Base-by-base conservation (phyloP, 805 yeast species). In the Komagataella kurtzmanii region DNA sequence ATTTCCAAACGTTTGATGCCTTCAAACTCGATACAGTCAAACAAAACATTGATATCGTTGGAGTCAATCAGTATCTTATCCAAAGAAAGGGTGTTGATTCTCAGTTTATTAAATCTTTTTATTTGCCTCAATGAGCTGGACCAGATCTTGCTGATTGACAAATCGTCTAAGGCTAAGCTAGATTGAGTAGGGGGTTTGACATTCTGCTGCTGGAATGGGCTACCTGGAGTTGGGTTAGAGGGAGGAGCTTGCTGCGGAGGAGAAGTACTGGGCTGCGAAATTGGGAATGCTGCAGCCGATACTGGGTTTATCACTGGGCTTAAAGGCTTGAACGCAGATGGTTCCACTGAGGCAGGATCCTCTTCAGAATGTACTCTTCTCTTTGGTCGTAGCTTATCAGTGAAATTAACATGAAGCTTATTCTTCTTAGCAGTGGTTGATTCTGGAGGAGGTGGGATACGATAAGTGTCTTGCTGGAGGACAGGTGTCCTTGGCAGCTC, bases 11-110 rank as follows among this genome's bases (percentile, higher is more conserved):
- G 17, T 36, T 48, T 48, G 12, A 54, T 19, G 2, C 17, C 8
- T 8, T 14, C 7, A 10, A 50, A 30, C 2, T 45, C 51, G 10
- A 52, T 45, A 17, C 24, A 12, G 17, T 40, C n/a, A 6, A 43
- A 23, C 12, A 54, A 24, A 6, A n/a, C n/a, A 17, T 45, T 43
- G 3, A 50, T 21, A 48, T 52, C 53, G 2, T 7, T n/a, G n/a
- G 48, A 47, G 18, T 24, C 14, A 8, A 54, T 12, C 7, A n/a
- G 6, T 17, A 54, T 17, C n/a, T 52, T 49, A 17, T 52, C 53
- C 23, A 54, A 44, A 36, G 50, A 46, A 6, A 53, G 46, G 7
- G 50, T 21, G 8, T 12, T 44, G 44, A 53, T 23, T 24, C 47
- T 44, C 24, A 53, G 40, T 23, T 14, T 44, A 10, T 45, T 18